These are phyloP conservation scores for Populus davidiana DNA, from an alignment of 345 rosid genomes.

Conservation along the genomic window DNA sequence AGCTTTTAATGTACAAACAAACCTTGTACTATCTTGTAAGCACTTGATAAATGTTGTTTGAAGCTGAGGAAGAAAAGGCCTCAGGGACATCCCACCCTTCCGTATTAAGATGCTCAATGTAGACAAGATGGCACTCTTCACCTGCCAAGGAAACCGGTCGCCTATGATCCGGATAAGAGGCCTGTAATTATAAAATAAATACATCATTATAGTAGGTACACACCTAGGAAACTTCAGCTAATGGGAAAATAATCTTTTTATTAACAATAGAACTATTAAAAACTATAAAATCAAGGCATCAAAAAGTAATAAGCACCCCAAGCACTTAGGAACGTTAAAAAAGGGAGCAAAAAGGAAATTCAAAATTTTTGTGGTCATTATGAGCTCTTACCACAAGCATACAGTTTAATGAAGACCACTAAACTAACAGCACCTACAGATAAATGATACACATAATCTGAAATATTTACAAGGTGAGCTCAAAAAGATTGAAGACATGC, in stretches of 20 bases:
- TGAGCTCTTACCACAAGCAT: no score
- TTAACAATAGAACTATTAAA: background rate
- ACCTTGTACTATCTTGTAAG: slow-evolving; percentile 91
- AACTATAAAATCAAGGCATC: background rate
- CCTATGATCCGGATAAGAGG: slow-evolving; percentile 96
- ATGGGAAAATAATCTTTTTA: background rate
- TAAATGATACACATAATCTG: background rate
- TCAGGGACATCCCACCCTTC: slow-evolving; percentile 84
- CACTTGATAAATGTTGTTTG: slow-evolving; percentile 95
- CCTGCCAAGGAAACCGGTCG: slow-evolving; percentile 99
- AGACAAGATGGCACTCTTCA: slow-evolving; percentile 89
- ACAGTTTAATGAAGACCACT: no score
- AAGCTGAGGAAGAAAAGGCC: slow-evolving; percentile 97
- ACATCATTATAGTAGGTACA: background rate
- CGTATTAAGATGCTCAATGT: slow-evolving; percentile 72
- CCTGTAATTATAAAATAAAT: slow-evolving; percentile 45
- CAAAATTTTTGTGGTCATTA: background rate
- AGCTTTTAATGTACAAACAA: slow-evolving; percentile 7
- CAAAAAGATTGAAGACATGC: background rate
- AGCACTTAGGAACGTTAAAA: no score
- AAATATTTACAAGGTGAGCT: background rate
- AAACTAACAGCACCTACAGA: no score
- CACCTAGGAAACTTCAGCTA: background rate
- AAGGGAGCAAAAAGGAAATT: background rate
- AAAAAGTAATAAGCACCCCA: background rate